Base-by-base conservation (phyloP, 2,329 filamentous ascomycete species). In the Scopulariopsis brevicaulis region DNA sequence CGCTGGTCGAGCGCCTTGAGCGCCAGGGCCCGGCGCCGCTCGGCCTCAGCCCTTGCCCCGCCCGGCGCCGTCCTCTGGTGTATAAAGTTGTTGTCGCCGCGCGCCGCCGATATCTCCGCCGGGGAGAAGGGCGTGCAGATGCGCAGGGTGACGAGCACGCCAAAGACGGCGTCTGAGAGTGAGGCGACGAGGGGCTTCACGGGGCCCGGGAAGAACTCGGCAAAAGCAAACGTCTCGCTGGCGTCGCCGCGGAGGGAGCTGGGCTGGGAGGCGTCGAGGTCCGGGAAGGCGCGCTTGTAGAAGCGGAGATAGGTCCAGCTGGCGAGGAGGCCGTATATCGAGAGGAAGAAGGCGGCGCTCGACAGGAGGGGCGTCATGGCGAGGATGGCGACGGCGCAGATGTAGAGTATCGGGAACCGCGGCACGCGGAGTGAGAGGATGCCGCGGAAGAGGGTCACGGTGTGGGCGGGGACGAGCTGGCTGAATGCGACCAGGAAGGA, bases 261-360 rank as follows among this genome's bases (percentile, higher is more conserved):
- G 2, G 80, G 71, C 65, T 87, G 83, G 11, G 80, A 79, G 14
- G 79, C 74, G 65, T 86, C 84, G 61, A 87, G 81, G 65, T 87
- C 84, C 58, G 84, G 83, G 66, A 86, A 86, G 59, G 86, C 82
- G 58, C 78, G 74, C 74, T 96, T 96, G 78, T 90, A 96, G 78
- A 97, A 99, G 64, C 94, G 90, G 20, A 99, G 84, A 71, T 97
- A 97, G 51, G 89, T 90, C 93, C 93, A 99, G 70, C 90, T 91
- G 12, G 86, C 86, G 60, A 96, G 70, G 70, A 99, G 88, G 59
- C 90, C 92, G 64, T 87, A 86, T 70, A 89, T 77, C 56, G 89
- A 84, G 60, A 96, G 82, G 68, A 95, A 83, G 63, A 92, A 79
- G 53, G 90, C 86, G 22, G 90, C 90, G 67, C 86, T 82, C n/a